Base-by-base conservation (phyloP, 2,329 filamentous ascomycete genomes). In the Lecanoromycetidae sp. region DNA sequence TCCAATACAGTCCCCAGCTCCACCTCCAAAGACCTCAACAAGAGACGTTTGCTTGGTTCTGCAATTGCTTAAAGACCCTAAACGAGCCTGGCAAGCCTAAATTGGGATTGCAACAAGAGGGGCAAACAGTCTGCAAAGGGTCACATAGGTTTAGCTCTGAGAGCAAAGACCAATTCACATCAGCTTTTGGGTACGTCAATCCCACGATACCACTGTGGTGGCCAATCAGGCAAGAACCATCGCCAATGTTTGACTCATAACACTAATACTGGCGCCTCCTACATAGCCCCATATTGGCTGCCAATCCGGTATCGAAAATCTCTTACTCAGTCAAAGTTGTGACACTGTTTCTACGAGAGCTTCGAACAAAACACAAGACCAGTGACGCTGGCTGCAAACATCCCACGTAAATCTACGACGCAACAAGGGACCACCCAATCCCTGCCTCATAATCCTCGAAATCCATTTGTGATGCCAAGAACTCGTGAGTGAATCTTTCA, bases 401-500 rank as follows among this genome's bases (percentile, higher is more conserved):
- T n/a, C n/a, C 8, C n/a, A 23, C 20, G 12, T n/a, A 19, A 27
- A n/a, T 12, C 15, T 40, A 10, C 15, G 12, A 17, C 10, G 26
- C 12, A 40, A 40, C 23, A 27, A n/a, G n/a, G n/a, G n/a, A n/a
- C n/a, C 37, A 10, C 19, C 17, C 37, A 35, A 7, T 13, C 32
- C 13, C 29, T 36, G 25, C 35, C 23, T 27, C 44, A 47, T 20
- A 12, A 17, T 32, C 34, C 15, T 32, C 27, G 35, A 44, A 26
- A 38, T 27, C 17, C 19, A 15, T 39, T 29, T 48, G 50, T 47
- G 44, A 52, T 52, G 51, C 51, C 51, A 52, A 44, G 48, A 51
- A 33, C 48, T 42, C 32, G 51, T 52, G 37, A 51, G 51, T 44
- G 17, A 34, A 12, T 40, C 43, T n/a, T n/a, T n/a, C n/a, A n/a